Base-by-base conservation (phyloP, 768 basidiomycete species). In the Mycena polygramma region DNA sequence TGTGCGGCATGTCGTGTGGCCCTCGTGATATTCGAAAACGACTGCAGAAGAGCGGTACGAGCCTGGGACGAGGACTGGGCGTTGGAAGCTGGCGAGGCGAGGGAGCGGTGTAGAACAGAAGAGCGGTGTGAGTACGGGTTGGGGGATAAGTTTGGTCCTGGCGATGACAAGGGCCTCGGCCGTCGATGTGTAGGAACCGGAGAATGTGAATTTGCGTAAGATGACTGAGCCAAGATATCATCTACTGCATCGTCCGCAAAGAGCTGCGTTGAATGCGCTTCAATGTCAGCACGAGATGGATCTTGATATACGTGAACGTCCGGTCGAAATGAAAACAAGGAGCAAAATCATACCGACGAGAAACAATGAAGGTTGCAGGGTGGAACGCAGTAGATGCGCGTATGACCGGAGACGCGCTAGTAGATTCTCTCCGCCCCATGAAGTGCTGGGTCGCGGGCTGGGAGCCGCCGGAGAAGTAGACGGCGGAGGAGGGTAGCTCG, bases 1-100 rank as follows among this genome's bases (percentile, higher is more conserved):
- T 98, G 95, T 0, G 97, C 96, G 0, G 97, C 94, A 79, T 96
- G 94, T 10, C 95, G 90, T 0, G 97, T 97, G 19, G 94, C 93
- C 57, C 94, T 89, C 0, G 98, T 99, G 69, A 99, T 93, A 67
- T 94, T 95, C 5, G 95, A 96, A 77, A 99, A 97, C 1, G 94
- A 95, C 71, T 95, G 94, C n/a, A 99, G 83, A 39, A 99, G 87
- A 10, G 94, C 93, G 71, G 90, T 85, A 48, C 94, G 89, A 45
- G 94, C 91, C 74, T 94, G 91, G 8, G 93, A 91, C 13, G 87
- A 82, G 15, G 89, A 71, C 43, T 86, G 84, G n/a, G 87, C 79
- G 41, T 83, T 82, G 8, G 86, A 82, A 0, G 89, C 81, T 2
- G 89, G 82, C 4, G 89, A 85, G 2, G 88, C 89, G 9, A 95